A percentile compares a stretch with the other conserved stretches of the same genome.
These are phyloP conservation scores for Aspergillus floridensis DNA, from an alignment of 2,329 filamentous ascomycete species.

Conservation along the genomic window DNA sequence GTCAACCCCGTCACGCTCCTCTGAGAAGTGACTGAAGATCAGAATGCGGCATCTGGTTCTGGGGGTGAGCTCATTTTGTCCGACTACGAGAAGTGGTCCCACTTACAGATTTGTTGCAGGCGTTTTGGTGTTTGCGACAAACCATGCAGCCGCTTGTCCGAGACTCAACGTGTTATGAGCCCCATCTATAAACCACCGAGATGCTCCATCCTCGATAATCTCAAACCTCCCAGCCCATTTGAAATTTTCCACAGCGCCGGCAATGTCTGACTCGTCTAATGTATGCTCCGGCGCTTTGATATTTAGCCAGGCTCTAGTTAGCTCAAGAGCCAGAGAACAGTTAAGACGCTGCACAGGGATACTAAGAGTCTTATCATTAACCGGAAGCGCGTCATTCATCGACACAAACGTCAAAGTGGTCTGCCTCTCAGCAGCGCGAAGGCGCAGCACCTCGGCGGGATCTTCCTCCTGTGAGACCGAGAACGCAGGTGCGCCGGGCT, in stretches of 20 bases:
- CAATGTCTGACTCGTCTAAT: conserved; percentile 24
- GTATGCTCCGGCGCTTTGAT: conserved; percentile 16
- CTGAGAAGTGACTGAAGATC: conserved; percentile 34
- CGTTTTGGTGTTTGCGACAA: conserved; percentile 20
- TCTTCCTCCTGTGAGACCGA: conserved; percentile 53
- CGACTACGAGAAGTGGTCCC: too few relatives aligned
- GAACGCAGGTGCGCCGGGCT: conserved; percentile 57
- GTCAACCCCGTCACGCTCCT: conserved; percentile 24
- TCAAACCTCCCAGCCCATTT: conserved; percentile 38
- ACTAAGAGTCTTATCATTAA: conserved; percentile 18
- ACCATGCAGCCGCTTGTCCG: conserved; percentile 39
- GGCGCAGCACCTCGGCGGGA: conserved; percentile 47
- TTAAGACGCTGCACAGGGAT: conserved; percentile 33
- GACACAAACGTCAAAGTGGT: conserved; percentile 49
- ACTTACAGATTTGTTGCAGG: background rate
- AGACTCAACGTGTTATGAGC: conserved; percentile 47
- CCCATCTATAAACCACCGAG: conserved; percentile 43
- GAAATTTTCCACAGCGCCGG: conserved; percentile 25
- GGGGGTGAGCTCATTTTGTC: background rate
- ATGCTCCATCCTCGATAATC: conserved; percentile 20
- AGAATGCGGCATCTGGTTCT: conserved; percentile 19
- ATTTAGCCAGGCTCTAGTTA: conserved; percentile 25
- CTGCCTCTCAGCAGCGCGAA: conserved; percentile 54
- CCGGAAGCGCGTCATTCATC: conserved; percentile 14
- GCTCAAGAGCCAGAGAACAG: conserved; percentile 30